phyloP scores from a whole-genome alignment of 164 flowering plant species.

The Akebia trifoliata region DNA sequence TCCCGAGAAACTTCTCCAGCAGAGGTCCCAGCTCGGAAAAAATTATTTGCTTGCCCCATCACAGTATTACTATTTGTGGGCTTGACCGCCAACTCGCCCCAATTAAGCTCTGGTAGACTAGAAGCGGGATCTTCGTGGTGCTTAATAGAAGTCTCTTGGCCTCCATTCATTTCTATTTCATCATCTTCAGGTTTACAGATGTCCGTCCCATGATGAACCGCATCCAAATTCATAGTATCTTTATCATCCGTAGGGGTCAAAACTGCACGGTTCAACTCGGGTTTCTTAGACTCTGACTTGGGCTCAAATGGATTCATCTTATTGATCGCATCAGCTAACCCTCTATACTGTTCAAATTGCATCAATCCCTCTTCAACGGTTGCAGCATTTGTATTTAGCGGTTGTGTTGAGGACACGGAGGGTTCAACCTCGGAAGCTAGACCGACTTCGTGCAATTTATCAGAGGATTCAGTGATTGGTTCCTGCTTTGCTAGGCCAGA shows the following conservation, averaged over 20 bases:
- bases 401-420: conserved; percentile 21
- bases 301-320: conserved; percentile 19
- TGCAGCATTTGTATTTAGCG: conserved; percentile 22
- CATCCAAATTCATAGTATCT: conserved; percentile 6
- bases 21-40: conserved; percentile 29
- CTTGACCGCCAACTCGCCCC: conserved; percentile 28
- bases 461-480: conserved; percentile 37
- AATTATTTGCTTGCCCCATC: conserved; percentile 20
- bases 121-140: conserved; percentile 30
- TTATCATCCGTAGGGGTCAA: conserved; percentile 12
- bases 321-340: conserved; percentile 25
- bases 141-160: conserved; percentile 22
- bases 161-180: conserved; percentile 21
- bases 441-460: conserved; percentile 27
- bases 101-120: conserved; percentile 23
- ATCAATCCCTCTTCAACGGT: conserved; percentile 33
- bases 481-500: conserved; percentile 32
- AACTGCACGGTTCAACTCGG: conserved; percentile 17
- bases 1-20: conserved; percentile 26
- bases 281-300: conserved; percentile 20
- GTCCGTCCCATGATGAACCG: conserved; percentile 1
- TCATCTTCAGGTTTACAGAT: background rate
- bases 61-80: conserved; percentile 12
- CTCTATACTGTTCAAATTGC: conserved; percentile 34
- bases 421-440: conserved; percentile 24